Conservation (phyloP, 306 rosid species). For the Prunus dulcis region DNA sequence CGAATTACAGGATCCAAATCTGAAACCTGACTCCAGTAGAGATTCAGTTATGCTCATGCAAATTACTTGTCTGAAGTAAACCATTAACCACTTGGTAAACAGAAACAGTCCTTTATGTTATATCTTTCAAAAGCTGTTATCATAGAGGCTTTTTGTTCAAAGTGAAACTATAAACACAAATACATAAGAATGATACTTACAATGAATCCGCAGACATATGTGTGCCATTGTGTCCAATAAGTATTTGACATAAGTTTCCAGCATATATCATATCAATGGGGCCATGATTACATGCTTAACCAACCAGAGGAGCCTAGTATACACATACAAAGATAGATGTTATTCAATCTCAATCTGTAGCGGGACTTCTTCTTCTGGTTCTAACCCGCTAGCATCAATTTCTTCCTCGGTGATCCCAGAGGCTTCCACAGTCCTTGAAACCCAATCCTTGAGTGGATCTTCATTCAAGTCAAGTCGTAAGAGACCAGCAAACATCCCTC, state of each 20-base stretch:
- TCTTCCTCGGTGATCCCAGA: conserved; percentile 64
- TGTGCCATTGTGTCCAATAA: neutral
- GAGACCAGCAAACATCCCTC: conserved; percentile 86
- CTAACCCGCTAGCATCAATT: conserved; percentile 39
- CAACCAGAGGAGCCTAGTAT: neutral
- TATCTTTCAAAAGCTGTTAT: neutral
- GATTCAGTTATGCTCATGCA: neutral
- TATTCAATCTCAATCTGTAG: conserved; percentile 84
- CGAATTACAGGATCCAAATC: neutral
- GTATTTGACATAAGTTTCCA: neutral
- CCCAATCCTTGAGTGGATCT: conserved; percentile 94
- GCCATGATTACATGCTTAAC: neutral
- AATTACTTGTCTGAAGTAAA: neutral
- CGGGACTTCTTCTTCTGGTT: conserved; percentile 53
- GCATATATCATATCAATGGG: neutral
- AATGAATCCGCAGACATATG: neutral
- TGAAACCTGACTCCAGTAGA: neutral
- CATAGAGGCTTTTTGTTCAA: neutral
- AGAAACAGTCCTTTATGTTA: neutral
- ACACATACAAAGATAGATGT: neutral
- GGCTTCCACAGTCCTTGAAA: conserved; percentile 72
- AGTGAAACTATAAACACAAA: neutral
- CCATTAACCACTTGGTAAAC: neutral
- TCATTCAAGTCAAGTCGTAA: conserved; percentile 83
- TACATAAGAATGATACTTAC: neutral